Base-by-base conservation (phyloP, 2,329 filamentous ascomycete genomes). In the Ascochyta clinopodiicola region DNA sequence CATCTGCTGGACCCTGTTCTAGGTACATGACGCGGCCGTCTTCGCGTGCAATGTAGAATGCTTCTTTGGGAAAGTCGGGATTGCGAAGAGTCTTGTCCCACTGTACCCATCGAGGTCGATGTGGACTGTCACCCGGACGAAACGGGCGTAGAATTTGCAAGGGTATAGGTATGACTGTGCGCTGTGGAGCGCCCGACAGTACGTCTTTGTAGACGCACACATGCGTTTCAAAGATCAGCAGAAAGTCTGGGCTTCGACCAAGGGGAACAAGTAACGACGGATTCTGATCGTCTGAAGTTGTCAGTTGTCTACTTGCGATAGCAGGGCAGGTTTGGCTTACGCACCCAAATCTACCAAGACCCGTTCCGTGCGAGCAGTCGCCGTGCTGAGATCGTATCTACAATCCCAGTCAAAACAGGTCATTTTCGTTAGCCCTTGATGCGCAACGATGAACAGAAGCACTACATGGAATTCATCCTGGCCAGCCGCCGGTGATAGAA, bases 41-140 rank as follows among this genome's bases (percentile, higher is more conserved):
- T 76, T 98, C 94, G 50, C 93, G 86, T 10, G 89, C 90, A 15
- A 99, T 79, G 69, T 95, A 96, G 44, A 98, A 86, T 56, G 88
- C 86, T 68, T 98, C 95, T 32, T 87, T 86, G 17, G 79, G 78
- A 56, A 82, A 82, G 22, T 86, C 65, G 17, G 63, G 61, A 50
- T 72, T 83, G 7, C 94, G 87, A 56, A 86, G 83, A 2, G 92
- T 90, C 56, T 91, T 85, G 25, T 91, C 86, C 93, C 94, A 99
- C 22, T 89, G 86, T 3, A 89, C 89, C 90, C 92, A 97, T 3
- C 91, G 75, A 0, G 89, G 89, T 35, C 47, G 48, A 13, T 56
- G 56, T 54, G 63, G 69, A 47, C 72, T 72, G 31, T 67, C 68
- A 58, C 69, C 32, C 68, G 76, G 31, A 57, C 72, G 24, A 80